phyloP scores from a whole-genome alignment of 352 stramenopile genomes.

The Phytophthora kernoviae region DNA sequence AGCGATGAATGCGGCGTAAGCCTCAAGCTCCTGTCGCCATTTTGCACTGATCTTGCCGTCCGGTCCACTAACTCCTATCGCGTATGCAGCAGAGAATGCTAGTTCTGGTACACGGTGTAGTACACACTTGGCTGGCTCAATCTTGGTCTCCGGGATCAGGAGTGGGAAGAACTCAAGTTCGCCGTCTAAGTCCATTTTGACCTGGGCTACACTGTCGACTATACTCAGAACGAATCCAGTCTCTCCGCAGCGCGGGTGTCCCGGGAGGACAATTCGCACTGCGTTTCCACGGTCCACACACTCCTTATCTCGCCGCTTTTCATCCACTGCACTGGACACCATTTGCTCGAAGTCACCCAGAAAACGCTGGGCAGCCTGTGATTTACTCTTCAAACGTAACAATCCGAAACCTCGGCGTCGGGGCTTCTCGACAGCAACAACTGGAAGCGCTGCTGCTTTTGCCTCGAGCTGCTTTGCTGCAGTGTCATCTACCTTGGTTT shows the following conservation, averaged over 20 bases:
- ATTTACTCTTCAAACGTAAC: conserved; percentile 42
- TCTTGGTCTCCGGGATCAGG: conserved; percentile 55
- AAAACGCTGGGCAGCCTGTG: conserved; percentile 58
- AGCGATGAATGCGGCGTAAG: conserved; percentile 65
- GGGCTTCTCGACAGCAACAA: conserved; percentile 6
- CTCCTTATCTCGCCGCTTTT: conserved; percentile 46
- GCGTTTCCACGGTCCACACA: conserved; percentile 53
- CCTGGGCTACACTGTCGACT: conserved; percentile 64
- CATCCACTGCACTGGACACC: conserved; percentile 37
- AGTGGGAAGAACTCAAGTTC: conserved; percentile 83
- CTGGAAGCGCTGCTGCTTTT: not conserved
- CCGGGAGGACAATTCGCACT: conserved; percentile 75
- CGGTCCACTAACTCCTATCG: conserved; percentile 31
- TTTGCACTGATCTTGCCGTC: conserved; percentile 42
- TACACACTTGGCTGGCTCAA: conserved; percentile 58
- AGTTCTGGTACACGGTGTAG: conserved; percentile 67
- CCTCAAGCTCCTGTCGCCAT: conserved; percentile 63
- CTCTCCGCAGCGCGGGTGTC: conserved; percentile 77
- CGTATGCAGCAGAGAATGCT: conserved; percentile 58
- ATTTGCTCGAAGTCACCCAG: conserved; percentile 68
- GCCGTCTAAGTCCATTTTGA: conserved; percentile 84
- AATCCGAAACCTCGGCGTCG: conserved; percentile 20
- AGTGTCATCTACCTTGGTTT: conserved; percentile 56
- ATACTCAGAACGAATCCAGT: conserved; percentile 75
- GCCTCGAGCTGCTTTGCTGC: conserved; percentile 26